Conservation (phyloP, 441 rosid species). For the Theobroma grandiflorum region DNA sequence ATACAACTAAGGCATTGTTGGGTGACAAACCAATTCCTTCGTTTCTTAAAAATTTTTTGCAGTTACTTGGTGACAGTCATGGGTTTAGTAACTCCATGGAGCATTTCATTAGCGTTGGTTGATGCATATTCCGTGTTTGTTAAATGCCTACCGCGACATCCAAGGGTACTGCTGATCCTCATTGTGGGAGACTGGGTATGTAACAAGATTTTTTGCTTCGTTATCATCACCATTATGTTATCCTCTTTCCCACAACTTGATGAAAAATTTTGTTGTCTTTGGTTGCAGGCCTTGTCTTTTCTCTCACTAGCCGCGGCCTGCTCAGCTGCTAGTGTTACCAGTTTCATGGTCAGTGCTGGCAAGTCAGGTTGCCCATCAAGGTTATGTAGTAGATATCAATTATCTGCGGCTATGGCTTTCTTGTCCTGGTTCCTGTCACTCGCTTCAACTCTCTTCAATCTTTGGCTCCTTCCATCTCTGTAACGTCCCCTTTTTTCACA, state of each 20-base stretch:
- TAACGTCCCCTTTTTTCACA: constrained; percentile 21
- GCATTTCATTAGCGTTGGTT: constrained; percentile 60
- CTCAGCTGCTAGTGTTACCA: constrained; percentile 69
- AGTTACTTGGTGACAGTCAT: constrained; percentile 83
- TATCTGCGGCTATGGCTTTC: constrained; percentile 80
- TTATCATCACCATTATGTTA: not conserved
- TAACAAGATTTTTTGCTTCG: not conserved
- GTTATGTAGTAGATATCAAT: constrained; percentile 62
- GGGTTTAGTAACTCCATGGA: constrained; percentile 89
- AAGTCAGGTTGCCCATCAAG: constrained; percentile 43
- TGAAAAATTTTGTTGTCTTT: not conserved
- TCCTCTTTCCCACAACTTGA: not conserved
- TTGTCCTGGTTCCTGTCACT: constrained; percentile 71
- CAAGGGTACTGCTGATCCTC: constrained; percentile 54
- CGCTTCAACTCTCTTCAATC: constrained; percentile 74
- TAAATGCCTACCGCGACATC: constrained; percentile 56
- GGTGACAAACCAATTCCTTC: too few relatives aligned
- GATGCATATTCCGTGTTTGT: constrained; percentile 71
- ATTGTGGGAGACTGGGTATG: constrained; percentile 76
- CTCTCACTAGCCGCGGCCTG: constrained; percentile 77
- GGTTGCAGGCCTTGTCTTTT: constrained; percentile 61
- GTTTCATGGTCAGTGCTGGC: constrained; percentile 47
- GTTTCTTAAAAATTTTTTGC: constrained; percentile 21
- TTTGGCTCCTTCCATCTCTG: constrained; percentile 69
- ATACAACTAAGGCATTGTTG: not conserved